A percentile compares a stretch with the other conserved stretches of the same genome.
Evolutionary conservation across 2,329 filamentous ascomycete genomes (phyloP).

Genomic region (Juglanconis oblonga): DNA sequence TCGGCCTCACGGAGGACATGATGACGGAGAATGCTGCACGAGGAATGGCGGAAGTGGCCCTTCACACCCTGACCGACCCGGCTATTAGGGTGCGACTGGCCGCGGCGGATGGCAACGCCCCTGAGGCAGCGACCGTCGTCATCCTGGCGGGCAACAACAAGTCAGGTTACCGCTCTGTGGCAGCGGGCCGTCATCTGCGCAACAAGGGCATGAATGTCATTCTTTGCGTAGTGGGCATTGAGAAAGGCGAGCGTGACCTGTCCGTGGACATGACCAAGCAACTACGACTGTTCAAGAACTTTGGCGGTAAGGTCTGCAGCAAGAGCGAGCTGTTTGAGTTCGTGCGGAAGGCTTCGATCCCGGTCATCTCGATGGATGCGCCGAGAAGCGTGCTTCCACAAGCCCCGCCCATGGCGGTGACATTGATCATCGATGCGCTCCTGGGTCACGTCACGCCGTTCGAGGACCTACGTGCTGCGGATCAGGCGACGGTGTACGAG

Average conservation of each 20-base stretch:
- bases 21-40: constrained; percentile 90
- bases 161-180: constrained; percentile 78
- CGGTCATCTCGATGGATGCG: constrained; percentile 34
- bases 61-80: constrained; percentile 63
- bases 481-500: constrained; percentile 81
- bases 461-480: constrained; percentile 78
- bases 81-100: constrained; percentile 55
- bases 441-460: constrained; percentile 85
- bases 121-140: constrained; percentile 48
- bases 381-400: constrained; percentile 36
- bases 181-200: constrained; percentile 80
- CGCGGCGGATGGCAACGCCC: constrained; percentile 30
- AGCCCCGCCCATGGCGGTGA: constrained; percentile 60
- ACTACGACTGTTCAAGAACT: constrained; percentile 76
- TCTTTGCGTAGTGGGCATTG: constrained; percentile 79
- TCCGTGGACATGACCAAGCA: constrained; percentile 79
- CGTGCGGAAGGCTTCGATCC: constrained; percentile 44
- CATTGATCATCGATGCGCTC: constrained; percentile 84
- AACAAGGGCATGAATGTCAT: constrained; percentile 80
- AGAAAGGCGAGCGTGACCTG: constrained; percentile 74
- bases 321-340: constrained; percentile 62
- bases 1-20: constrained; percentile 83
- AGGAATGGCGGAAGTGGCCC: constrained; percentile 80
- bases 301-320: constrained; percentile 69
- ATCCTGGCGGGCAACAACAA: constrained; percentile 96